Conservation (phyloP, 129 eudicot genomes). For the Mikania micrantha region DNA sequence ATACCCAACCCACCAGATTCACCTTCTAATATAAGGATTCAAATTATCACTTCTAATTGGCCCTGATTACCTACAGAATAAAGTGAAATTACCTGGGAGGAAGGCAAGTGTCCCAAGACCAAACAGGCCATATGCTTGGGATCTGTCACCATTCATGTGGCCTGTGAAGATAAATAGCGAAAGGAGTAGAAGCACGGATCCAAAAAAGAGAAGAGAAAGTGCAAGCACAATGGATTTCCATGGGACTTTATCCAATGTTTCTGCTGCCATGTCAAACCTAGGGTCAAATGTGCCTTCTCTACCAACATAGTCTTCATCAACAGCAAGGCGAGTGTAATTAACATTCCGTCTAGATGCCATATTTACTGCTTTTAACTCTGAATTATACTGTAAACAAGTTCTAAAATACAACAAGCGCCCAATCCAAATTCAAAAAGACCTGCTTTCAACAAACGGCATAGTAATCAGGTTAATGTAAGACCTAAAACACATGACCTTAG, state of each 20-base stretch:
- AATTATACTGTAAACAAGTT: neutral
- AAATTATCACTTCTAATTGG: neutral
- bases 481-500: neutral
- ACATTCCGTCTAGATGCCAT: constrained; percentile 60
- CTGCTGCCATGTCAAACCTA: constrained; percentile 63
- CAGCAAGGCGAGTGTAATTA: constrained; percentile 58
- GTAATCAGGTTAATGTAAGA: neutral
- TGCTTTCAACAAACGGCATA: neutral
- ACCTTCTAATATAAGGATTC: neutral
- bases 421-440: neutral
- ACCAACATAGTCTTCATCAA: constrained; percentile 33
- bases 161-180: constrained; percentile 65
- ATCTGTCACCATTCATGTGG: constrained; percentile 73
- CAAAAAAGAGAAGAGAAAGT: constrained; percentile 61
- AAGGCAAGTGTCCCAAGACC: constrained; percentile 75
- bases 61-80: neutral
- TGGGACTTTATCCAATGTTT: constrained; percentile 49
- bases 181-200: constrained; percentile 51
- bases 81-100: constrained; percentile 48
- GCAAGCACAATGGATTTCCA: constrained; percentile 87
- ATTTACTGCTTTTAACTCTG: constrained; percentile 2
- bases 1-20: neutral
- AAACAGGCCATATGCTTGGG: constrained; percentile 80
- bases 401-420: neutral
- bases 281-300: constrained; percentile 40